Conservation (phyloP, 148 eudicot species). For the Oxyria digyna region DNA sequence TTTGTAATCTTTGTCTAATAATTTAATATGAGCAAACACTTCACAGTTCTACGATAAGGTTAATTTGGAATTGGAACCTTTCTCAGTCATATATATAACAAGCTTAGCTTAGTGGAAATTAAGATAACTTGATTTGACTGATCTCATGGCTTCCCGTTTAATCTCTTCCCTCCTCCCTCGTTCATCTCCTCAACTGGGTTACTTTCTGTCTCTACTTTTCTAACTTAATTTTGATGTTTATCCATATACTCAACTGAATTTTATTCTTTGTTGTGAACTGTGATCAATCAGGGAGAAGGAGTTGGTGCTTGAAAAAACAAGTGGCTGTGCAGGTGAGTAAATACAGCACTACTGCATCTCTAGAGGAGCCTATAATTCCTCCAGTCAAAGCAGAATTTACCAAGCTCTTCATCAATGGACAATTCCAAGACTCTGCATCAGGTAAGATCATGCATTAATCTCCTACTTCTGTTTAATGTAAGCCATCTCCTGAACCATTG, state of each 20-base stretch:
- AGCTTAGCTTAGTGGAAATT: too few species aligned
- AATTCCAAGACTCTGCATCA: conserved; percentile 58
- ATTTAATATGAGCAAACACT: too few species aligned
- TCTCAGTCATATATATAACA: too few species aligned
- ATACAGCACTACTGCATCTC: conserved; percentile 43
- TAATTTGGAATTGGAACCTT: too few species aligned
- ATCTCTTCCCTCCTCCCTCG: background rate
- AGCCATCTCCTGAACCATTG: background rate
- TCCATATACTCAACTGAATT: background rate
- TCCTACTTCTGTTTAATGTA: background rate
- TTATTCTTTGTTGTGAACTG: background rate
- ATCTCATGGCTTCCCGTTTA: conserved; percentile 6
- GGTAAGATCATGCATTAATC: too few species aligned
- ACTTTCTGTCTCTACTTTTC: background rate
- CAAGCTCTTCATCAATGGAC: conserved; percentile 58
- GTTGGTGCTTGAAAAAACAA: conserved; percentile 16
- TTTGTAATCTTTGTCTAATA: too few species aligned
- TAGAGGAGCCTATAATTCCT: conserved; percentile 46
- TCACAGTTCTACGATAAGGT: too few species aligned
- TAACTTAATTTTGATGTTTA: background rate
- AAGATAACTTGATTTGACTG: too few species aligned
- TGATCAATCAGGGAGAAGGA: conserved; percentile 23
- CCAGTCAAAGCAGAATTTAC: conserved; percentile 42
- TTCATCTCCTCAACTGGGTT: conserved; percentile 5
- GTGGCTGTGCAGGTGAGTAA: conserved; percentile 21